These are phyloP conservation scores for Elongisporangium prolatum DNA, from an alignment of 352 stramenopile genomes.

Conservation along the genomic window DNA sequence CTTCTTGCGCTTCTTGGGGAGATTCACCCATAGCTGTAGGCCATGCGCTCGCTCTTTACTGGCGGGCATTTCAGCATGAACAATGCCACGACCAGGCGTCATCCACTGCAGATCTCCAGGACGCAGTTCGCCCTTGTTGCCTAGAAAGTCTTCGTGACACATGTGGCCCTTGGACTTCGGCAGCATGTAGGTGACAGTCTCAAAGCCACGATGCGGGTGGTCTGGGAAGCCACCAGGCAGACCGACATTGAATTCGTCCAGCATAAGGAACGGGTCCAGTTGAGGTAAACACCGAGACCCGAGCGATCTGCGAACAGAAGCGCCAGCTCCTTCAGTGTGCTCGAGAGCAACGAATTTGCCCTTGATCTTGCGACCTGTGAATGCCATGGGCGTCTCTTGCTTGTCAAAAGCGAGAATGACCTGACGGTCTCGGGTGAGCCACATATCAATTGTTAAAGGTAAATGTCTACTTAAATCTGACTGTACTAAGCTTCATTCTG, in stretches of 20 bases:
- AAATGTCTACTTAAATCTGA: too few relatives aligned
- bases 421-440: too few relatives aligned
- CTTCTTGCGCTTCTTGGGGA: conserved; percentile 39
- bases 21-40: conserved; percentile 55
- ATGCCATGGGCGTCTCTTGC: background rate
- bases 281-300: conserved; percentile 38
- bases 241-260: conserved; percentile 49
- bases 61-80: conserved; percentile 48
- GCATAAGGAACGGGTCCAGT: conserved; percentile 55
- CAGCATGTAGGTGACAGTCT: conserved; percentile 91
- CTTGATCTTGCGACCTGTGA: conserved; percentile 22
- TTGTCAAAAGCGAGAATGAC: too few relatives aligned
- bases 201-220: conserved; percentile 90
- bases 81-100: conserved; percentile 42
- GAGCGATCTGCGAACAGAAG: conserved; percentile 47
- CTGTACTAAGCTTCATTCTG: too few relatives aligned
- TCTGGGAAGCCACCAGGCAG: conserved; percentile 82
- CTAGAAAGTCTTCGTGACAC: conserved; percentile 80
- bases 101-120: conserved; percentile 60
- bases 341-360: conserved; percentile 50
- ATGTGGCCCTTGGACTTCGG: conserved; percentile 69
- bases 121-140: conserved; percentile 45
- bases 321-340: conserved; percentile 45
- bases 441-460: too few relatives aligned
- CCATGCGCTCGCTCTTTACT: conserved; percentile 27